Base-by-base conservation (phyloP, 73 alveolate genomes). In the Tetrahymena elliotti region DNA sequence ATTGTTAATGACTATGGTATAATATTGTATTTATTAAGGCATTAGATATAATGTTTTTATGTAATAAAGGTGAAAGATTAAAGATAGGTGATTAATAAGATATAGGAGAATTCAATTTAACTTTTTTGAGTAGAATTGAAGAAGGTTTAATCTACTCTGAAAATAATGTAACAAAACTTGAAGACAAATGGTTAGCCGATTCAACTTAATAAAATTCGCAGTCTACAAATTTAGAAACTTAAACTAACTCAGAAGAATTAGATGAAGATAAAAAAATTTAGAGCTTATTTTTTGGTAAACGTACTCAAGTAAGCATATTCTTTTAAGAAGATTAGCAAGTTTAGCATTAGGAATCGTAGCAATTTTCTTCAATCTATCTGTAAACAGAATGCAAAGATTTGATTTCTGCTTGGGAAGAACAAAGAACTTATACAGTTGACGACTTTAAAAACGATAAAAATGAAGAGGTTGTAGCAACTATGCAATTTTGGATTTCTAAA, bases 61-160 rank as follows among this genome's bases (percentile, higher is more conserved):
- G 1, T 16, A 40, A 68, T 6, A 27, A 24, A 68, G 88, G 88
- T 68, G 88, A 68, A 68, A 68, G 88, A 31, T 68, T 68, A 31
- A 68, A 94, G 52, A 52, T 98, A 33, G 99, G 99, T 15, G 99
- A 97, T 53, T 97, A 98, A 83, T 96, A 97, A 88, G 99, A 98
- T 93, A 96, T 98, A 1, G 99, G 99, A 52, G 99, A 98, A 94
- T 97, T 98, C 96, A 93, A 97, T 93, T 93, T 96, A 83, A 97
- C 93, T 84, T 95, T 98, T 93, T 95, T 98, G 12, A 97, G 96
- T 83, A 95, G 99, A 35, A 93, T 98, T 9, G 98, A 95, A 35
- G 99, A 98, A 94, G 98, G 99, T 15, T 47, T 98, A 39, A 53
- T 68, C n/a, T 68, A 68, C 6, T 68, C 88, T 22, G 88, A 68